Evolutionary conservation across 2,329 filamentous ascomycete genomes (phyloP).

Genomic region (Alternaria sp.): DNA sequence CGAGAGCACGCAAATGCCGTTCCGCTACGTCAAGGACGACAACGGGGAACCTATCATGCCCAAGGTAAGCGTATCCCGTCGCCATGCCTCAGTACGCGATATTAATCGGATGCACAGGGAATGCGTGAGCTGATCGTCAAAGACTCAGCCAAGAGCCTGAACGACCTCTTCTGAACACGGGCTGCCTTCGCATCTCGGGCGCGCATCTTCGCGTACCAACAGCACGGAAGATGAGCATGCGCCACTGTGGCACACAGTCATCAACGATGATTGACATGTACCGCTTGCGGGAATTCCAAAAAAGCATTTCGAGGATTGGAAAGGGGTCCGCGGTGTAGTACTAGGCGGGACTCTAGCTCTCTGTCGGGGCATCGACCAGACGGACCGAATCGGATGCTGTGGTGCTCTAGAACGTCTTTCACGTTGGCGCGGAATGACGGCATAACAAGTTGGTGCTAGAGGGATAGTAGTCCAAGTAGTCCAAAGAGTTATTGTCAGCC

Average conservation of each 20-base stretch:
- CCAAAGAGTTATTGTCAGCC: neutral
- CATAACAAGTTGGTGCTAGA: neutral
- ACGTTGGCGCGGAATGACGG: neutral
- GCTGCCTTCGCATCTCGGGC: neutral
- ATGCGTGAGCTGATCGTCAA: constrained; percentile 94
- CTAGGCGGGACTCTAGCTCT: constrained; percentile 14
- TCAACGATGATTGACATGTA: constrained; percentile 27
- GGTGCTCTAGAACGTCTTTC: constrained; percentile 1
- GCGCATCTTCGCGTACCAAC: neutral
- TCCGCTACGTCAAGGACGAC: constrained; percentile 84
- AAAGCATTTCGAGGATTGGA: constrained; percentile 10
- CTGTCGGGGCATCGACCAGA: constrained; percentile 8
- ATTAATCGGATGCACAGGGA: constrained; percentile 63
- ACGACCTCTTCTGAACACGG: constrained; percentile 72
- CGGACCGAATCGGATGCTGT: constrained; percentile 7
- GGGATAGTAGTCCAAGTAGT: constrained; percentile 1
- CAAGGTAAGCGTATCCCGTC: constrained; percentile 62
- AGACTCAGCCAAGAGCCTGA: constrained; percentile 90
- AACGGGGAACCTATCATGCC: constrained; percentile 89
- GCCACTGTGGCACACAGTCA: constrained; percentile 48
- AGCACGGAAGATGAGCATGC: constrained; percentile 23
- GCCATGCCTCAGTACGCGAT: constrained; percentile 19
- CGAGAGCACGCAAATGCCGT: constrained; percentile 97
- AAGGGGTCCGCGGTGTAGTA: constrained; percentile 17
- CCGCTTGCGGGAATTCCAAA: constrained; percentile 26